Evolutionary conservation across 352 stramenopile genomes (phyloP).

Genomic region (Phytophthora crassamura): DNA sequence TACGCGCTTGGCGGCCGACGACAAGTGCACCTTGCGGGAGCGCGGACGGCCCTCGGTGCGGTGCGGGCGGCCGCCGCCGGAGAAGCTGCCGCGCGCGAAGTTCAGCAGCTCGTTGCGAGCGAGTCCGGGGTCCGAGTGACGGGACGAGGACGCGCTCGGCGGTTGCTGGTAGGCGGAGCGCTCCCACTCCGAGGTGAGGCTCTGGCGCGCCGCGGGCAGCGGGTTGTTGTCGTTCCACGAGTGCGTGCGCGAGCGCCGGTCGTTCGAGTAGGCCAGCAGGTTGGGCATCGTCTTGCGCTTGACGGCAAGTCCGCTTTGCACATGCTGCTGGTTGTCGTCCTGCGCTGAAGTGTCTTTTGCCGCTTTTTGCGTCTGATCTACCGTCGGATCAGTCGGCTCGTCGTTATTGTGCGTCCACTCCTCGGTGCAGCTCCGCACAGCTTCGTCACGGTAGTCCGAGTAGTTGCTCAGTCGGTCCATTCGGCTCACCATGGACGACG

Average conservation of each 20-base stretch:
- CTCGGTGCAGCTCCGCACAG: slow-evolving; percentile 34
- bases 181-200: slow-evolving; percentile 57
- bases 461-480: slow-evolving; percentile 44
- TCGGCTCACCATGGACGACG: slow-evolving; percentile 40
- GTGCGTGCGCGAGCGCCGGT: slow-evolving; percentile 42
- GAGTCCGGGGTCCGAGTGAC: slow-evolving; percentile 77
- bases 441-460: slow-evolving; percentile 45
- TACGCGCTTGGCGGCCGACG: slow-evolving; percentile 81
- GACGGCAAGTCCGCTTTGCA: slow-evolving; percentile 45
- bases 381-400: slow-evolving; percentile 39
- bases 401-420: slow-evolving; percentile 30
- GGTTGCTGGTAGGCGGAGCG: slow-evolving; percentile 53
- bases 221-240: slow-evolving; percentile 67
- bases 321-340: slow-evolving; percentile 18
- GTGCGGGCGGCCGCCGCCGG: slow-evolving; percentile 36
- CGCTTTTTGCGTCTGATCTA: slow-evolving; percentile 36
- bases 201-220: slow-evolving; percentile 30
- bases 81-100: slow-evolving; percentile 64
- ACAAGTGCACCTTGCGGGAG: slow-evolving; percentile 76
- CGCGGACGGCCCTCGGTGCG: slow-evolving; percentile 57
- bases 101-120: slow-evolving; percentile 74
- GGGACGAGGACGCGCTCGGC: slow-evolving; percentile 38
- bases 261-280: slow-evolving; percentile 57
- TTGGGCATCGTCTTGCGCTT: slow-evolving; percentile 59
- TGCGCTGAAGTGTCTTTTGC: slow-evolving; percentile 8